Evolutionary conservation across 31 red algal species (phyloP), one percentile per base, ranked within the genome.

Genomic region (Porphyra umbilicalis): DNA sequence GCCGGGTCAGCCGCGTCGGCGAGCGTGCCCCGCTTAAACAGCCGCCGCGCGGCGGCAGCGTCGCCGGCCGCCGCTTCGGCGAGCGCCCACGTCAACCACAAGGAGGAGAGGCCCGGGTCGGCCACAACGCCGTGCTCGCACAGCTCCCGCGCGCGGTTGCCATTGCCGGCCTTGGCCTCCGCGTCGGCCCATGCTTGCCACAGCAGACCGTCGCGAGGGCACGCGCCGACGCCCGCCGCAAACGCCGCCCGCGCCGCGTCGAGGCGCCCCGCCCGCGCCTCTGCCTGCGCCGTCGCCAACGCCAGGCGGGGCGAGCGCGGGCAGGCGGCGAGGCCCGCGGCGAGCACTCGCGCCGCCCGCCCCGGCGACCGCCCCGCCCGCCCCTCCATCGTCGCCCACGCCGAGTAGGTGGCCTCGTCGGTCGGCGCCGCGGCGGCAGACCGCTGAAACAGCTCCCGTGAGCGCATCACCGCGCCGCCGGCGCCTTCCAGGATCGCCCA

Each of bases 331-430:
- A 18, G 57, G 25, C 57, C 57, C 25, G 57, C 57, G 3, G 57
- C 57, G 25, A 71, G 25, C 20, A 71, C 57, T 8, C 25, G 25
- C 25, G 57, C 25, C 4, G 57, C 57, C 5, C 25, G 57, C 4
- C 20, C 8, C 6, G 37, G 81, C 25, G 82, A 68, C 46, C 89
- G 78, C 35, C 91, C 91, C 29, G 35, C 37, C 35, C 85, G 36
- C 35, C 80, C 88, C 84, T 98, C 95, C 83, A 98, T 71, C 57
- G 80, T 81, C 2, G 92, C 95, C 95, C 95, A 98, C 32, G 95
- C 92, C 82, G 87, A 86, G 86, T 84, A 94, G 30, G 90, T 94
- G n/a, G 91, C 92, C 34, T 88, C 95, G 32, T 44, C 76, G 6
- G 18, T 35, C 38, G 95, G 80, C 75, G 92, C 88, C 35, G 84